Conservation (phyloP, 2,329 filamentous ascomycete genomes). For the Hymenoscyphus salicellus region DNA sequence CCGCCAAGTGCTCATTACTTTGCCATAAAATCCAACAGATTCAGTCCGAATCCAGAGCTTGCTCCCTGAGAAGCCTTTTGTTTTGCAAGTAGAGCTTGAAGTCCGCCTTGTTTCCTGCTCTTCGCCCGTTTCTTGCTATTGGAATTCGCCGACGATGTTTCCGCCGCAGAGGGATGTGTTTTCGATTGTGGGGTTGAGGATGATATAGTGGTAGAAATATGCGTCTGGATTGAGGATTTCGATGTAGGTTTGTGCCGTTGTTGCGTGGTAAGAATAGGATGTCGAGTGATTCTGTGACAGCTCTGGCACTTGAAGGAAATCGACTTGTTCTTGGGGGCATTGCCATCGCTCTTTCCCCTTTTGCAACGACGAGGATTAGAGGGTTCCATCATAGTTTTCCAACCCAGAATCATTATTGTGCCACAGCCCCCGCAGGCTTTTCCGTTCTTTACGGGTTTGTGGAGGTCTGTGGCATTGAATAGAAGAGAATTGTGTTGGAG, state of each 20-base stretch:
- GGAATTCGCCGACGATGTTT: slow-evolving; percentile 45
- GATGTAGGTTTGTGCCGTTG: slow-evolving; percentile 6
- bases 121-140: slow-evolving; percentile 65
- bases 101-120: slow-evolving; percentile 56
- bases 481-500: slow-evolving; percentile 50
- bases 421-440: slow-evolving; percentile 60
- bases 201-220: not conserved
- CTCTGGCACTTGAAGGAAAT: slow-evolving; percentile 32
- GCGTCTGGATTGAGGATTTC: not conserved
- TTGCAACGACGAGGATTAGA: slow-evolving; percentile 6
- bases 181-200: not conserved
- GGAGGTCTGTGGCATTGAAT: slow-evolving; percentile 44
- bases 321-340: slow-evolving; percentile 11
- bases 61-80: slow-evolving; percentile 24
- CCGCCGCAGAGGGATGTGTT: slow-evolving; percentile 21
- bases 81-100: slow-evolving; percentile 58
- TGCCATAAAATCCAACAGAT: slow-evolving; percentile 43
- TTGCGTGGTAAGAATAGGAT: slow-evolving; percentile 14
- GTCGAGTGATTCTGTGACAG: slow-evolving; percentile 30
- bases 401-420: slow-evolving; percentile 55
- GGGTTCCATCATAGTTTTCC: slow-evolving; percentile 24
- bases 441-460: slow-evolving; percentile 50
- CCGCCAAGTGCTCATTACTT: slow-evolving; percentile 20
- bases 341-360: slow-evolving; percentile 9
- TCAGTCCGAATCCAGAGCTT: slow-evolving; percentile 34